phyloP scores from a whole-genome alignment of 805 yeast species.

The Candida multigemmis region DNA sequence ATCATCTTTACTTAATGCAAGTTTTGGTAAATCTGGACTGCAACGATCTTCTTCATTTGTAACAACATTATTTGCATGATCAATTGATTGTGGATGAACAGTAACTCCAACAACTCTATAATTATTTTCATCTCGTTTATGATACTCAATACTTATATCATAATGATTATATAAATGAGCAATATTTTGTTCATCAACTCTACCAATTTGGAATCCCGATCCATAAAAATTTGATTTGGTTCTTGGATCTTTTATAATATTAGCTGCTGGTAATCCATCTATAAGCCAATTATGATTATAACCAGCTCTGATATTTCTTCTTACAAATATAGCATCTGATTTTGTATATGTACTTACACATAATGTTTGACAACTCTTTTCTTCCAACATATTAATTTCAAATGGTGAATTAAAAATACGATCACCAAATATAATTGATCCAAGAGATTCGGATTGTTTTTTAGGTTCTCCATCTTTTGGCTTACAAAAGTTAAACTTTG shows the following conservation, averaged over 20 bases:
- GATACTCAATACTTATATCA: conserved; percentile 75
- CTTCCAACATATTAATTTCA: conserved; percentile 66
- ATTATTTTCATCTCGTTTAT: conserved; percentile 54
- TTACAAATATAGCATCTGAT: conserved; percentile 66
- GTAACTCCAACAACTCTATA: conserved; percentile 88
- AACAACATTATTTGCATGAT: conserved; percentile 15
- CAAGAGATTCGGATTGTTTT: conserved; percentile 83
- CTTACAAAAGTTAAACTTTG: conserved; percentile 72
- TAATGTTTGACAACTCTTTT: conserved; percentile 56
- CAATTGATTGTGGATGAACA: conserved; percentile 59
- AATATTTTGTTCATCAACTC: conserved; percentile 43
- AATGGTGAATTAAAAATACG: conserved; percentile 91
- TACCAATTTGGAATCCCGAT: conserved; percentile 75
- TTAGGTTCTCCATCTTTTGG: conserved; percentile 59
- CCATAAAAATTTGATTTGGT: conserved; percentile 62
- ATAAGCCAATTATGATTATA: conserved; percentile 87
- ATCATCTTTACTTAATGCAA: conserved; percentile 39
- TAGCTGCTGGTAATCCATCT: conserved; percentile 93
- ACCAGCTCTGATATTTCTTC: conserved; percentile 70
- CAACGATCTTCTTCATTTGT: conserved; percentile 18
- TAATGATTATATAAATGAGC: conserved; percentile 76
- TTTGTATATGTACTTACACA: conserved; percentile 57
- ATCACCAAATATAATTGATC: conserved; percentile 92
- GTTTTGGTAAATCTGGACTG: conserved; percentile 24
- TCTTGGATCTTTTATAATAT: conserved; percentile 43